Percentiles rank a stretch among this genome's conserved stretches.
Conservation (phyloP, 139 green algal genomes). For the Gonium pectorale region DNA sequence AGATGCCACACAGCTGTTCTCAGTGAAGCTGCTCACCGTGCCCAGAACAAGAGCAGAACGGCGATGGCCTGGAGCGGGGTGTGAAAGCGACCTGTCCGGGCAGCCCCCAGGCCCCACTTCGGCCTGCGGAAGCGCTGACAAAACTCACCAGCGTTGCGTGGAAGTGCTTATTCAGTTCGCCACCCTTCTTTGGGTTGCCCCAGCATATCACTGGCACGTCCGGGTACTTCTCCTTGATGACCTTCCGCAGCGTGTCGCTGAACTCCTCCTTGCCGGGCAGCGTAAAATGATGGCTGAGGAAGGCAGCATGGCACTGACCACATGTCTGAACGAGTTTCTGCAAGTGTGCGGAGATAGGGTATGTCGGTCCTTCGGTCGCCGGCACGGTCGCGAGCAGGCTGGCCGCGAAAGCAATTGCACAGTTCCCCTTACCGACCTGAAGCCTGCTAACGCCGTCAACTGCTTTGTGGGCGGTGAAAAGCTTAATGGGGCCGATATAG, state of each 20-base stretch:
- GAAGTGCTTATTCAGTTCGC: slow-evolving; percentile 45
- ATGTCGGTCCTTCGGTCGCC: no score
- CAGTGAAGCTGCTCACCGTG: no score
- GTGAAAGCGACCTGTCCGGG: no score
- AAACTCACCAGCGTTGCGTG: slow-evolving; percentile 40
- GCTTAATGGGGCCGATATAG: slow-evolving; percentile 46
- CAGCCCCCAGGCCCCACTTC: no score
- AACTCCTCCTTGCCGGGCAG: slow-evolving; percentile 53
- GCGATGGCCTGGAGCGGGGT: no score
- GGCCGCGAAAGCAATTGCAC: no score
- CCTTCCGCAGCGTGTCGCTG: slow-evolving; percentile 44
- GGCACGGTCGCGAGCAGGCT: no score
- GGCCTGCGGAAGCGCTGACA: no score
- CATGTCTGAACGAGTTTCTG: slow-evolving; percentile 40
- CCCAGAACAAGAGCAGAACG: no score
- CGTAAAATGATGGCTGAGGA: slow-evolving; percentile 50
- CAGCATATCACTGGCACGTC: slow-evolving; percentile 37
- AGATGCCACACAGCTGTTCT: no score
- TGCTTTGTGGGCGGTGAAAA: slow-evolving; percentile 44
- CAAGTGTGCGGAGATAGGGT: no score
- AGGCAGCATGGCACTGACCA: slow-evolving; percentile 34
- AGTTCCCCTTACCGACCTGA: no score
- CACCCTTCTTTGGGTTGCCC: slow-evolving; percentile 46
- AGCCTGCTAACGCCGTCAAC: slow-evolving; percentile 29
- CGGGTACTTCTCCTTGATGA: slow-evolving; percentile 49